Evolutionary conservation across 306 rosid species (phyloP).

Genomic region (Cicer yamashitae): DNA sequence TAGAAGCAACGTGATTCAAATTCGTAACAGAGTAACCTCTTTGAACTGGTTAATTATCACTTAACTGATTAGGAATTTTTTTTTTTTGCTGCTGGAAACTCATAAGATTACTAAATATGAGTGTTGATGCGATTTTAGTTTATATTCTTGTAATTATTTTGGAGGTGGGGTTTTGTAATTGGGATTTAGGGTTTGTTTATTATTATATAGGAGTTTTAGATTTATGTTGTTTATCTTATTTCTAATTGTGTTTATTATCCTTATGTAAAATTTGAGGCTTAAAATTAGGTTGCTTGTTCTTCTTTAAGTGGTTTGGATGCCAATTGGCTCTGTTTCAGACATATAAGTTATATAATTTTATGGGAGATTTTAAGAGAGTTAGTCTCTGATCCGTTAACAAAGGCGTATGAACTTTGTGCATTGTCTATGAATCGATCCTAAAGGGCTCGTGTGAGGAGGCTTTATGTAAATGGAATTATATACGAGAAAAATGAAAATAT

Average conservation of each 20-base stretch:
- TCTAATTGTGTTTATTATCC: background rate
- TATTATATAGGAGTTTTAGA: background rate
- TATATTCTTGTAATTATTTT: background rate
- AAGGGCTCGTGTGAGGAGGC: background rate
- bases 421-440: background rate
- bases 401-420: too few relatives aligned
- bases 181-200: constrained; percentile 24
- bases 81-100: background rate
- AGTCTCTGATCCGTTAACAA: background rate
- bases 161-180: constrained; percentile 5
- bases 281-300: background rate
- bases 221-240: constrained; percentile 9
- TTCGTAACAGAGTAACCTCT: background rate
- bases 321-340: constrained; percentile 2
- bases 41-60: background rate
- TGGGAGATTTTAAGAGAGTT: constrained; percentile 8
- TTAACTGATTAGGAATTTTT: background rate
- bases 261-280: background rate
- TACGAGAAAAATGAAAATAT: constrained; percentile 33
- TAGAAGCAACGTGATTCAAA: background rate
- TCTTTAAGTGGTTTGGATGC: background rate
- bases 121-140: background rate
- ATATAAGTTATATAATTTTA: background rate
- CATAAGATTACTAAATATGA: background rate
- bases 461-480: constrained; percentile 14